Percentiles rank a stretch among this genome's conserved stretches.
Evolutionary conservation across 768 basidiomycete genomes (phyloP).

Genomic region (Daedaleopsis sinensis): DNA sequence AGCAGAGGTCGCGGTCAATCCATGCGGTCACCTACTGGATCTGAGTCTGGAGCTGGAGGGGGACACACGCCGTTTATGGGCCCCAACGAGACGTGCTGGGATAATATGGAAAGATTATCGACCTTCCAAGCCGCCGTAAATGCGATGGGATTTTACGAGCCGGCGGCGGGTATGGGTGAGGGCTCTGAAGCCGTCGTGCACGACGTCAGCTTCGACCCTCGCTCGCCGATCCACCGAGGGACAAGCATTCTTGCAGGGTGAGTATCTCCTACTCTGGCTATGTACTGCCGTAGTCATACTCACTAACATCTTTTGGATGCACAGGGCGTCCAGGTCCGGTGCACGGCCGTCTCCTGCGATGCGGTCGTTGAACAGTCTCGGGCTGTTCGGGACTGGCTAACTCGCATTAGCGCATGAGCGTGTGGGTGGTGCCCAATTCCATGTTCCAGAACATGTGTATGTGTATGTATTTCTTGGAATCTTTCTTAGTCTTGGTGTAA

Average conservation of each 20-base stretch:
- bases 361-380: conserved; percentile 9
- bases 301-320: background rate
- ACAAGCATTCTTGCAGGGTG: conserved; percentile 11
- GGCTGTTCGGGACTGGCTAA: background rate
- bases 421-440: no score
- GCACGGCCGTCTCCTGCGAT: conserved; percentile 13
- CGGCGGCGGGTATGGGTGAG: background rate
- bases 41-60: no score
- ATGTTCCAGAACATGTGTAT: background rate
- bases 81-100: background rate
- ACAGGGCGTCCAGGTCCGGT: background rate
- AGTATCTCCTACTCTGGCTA: background rate
- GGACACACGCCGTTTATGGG: conserved; percentile 10
- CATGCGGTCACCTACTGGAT: background rate
- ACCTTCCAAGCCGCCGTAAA: background rate
- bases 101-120: background rate
- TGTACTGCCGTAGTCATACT: background rate
- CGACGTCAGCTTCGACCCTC: conserved; percentile 16
- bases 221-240: conserved; percentile 16
- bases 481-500: background rate
- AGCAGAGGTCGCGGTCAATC: background rate
- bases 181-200: background rate
- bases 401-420: background rate
- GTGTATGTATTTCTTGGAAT: background rate
- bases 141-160: background rate